Evolutionary conservation across 163 green algal species (phyloP), one percentile per base, ranked within the genome.

Genomic region (Chloroidium sp.): DNA sequence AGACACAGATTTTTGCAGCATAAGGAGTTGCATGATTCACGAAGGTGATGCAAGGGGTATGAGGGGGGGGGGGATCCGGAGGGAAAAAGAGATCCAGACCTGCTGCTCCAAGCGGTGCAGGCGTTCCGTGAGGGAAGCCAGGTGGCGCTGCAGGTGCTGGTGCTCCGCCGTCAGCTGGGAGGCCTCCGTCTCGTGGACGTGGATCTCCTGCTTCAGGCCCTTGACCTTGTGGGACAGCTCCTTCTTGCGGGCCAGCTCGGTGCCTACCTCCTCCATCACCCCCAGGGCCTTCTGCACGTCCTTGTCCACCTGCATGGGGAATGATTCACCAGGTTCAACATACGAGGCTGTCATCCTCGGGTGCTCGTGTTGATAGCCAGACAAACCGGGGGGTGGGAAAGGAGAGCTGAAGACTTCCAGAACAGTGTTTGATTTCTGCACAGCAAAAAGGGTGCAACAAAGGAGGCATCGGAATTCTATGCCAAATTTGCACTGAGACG

Each of bases 211-310:
- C 0, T 88, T 79, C 58, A 92, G 80, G 36, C 87, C 92, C 87
- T 97, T 97, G 14, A 92, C 90, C 69, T 81, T 82, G 69, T 82
- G 79, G 8, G 80, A 85, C 61, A 14, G 88, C 62, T 91, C 90
- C 88, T 95, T 95, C 84, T 96, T 94, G 59, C 85, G 83, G 0
- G 75, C 82, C 2, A 97, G 84, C 61, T 92, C 90, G 0, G 62
- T 78, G 78, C 94, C 90, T 69, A 92, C 81, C 69, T 93, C 92
- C 76, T 95, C 88, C 90, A 94, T 89, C 36, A 89, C 59, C 8
- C 67, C 75, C 6, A 89, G 77, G 0, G 81, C 81, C 84, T 92
- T 92, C 4, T 58, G 64, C 76, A 95, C 84, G n/a, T 94, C 91
- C 76, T 85, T 86, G 77, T 95, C 90, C 62, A 91, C 82, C 85